A percentile compares a stretch with the other conserved stretches of the same genome.
Conservation (phyloP, 257 asterid genomes). For the Fraxinus anomala region DNA sequence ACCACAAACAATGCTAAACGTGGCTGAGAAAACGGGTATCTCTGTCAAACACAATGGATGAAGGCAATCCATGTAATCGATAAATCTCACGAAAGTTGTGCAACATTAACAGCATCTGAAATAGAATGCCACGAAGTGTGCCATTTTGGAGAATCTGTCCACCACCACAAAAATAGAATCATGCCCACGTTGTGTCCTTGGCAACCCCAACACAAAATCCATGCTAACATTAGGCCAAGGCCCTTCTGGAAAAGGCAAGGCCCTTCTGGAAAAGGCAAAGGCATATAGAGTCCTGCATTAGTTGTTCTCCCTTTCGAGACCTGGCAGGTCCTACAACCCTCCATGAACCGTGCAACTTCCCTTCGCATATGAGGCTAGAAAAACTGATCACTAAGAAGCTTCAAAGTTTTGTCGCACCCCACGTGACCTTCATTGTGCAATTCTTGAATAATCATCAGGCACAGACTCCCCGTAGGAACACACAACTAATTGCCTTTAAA, state of each 20-base stretch:
- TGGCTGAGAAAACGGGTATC: too few relatives aligned
- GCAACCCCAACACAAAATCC: slow-evolving; percentile 23
- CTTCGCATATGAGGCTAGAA: slow-evolving; percentile 1
- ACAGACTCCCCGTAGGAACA: too few relatives aligned
- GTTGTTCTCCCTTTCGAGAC: neutral
- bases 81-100: neutral
- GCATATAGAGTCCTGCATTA: slow-evolving; percentile 8
- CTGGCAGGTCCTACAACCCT: neutral
- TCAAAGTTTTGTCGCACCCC: neutral
- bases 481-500: too few relatives aligned
- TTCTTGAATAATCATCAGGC: too few relatives aligned
- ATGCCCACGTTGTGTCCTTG: neutral
- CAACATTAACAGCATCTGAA: neutral
- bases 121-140: neutral
- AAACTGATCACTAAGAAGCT: neutral
- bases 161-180: neutral
- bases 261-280: neutral
- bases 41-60: too few relatives aligned
- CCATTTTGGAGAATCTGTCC: neutral
- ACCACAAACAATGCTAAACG: neutral
- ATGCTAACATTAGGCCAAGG: slow-evolving; percentile 12
- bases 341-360: slow-evolving; percentile 9
- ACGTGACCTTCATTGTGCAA: neutral
- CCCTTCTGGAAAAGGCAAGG: neutral
- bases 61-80: too few relatives aligned